Conservation (phyloP, 352 stramenopile genomes). For the Thraustochytrium striatum region DNA sequence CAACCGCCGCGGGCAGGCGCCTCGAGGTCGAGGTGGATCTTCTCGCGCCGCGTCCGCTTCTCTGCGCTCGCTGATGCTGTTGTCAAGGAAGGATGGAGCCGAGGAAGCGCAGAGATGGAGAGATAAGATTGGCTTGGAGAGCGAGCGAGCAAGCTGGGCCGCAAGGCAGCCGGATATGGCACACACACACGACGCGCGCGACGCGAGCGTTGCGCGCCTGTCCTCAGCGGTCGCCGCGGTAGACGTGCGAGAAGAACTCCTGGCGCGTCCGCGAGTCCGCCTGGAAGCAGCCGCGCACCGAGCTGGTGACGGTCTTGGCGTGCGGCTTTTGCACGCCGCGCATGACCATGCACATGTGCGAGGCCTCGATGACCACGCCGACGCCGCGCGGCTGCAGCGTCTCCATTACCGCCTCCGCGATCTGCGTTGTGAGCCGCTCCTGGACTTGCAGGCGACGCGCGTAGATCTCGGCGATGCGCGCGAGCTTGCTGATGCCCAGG, state of each 20-base stretch:
- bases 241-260: slow-evolving; percentile 42
- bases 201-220: no score
- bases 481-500: slow-evolving; percentile 96
- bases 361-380: slow-evolving; percentile 94
- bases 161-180: no score
- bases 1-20: no score
- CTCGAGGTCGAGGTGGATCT: no score
- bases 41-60: no score
- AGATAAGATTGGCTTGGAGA: no score
- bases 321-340: slow-evolving; percentile 95
- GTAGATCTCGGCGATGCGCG: slow-evolving; percentile 94
- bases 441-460: slow-evolving; percentile 94
- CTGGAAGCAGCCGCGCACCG: slow-evolving; percentile 93
- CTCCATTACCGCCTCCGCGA: slow-evolving; percentile 94
- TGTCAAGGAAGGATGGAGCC: no score
- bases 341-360: slow-evolving; percentile 99
- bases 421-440: slow-evolving; percentile 97
- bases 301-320: slow-evolving; percentile 91
- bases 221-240: no score
- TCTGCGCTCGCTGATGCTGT: no score
- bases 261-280: slow-evolving; percentile 65
- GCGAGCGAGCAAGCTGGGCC: no score
- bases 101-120: no score
- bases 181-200: no score
- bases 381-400: slow-evolving; percentile 92